phyloP scores from a whole-genome alignment of 345 rosid genomes.

The Kandelia obovata region DNA sequence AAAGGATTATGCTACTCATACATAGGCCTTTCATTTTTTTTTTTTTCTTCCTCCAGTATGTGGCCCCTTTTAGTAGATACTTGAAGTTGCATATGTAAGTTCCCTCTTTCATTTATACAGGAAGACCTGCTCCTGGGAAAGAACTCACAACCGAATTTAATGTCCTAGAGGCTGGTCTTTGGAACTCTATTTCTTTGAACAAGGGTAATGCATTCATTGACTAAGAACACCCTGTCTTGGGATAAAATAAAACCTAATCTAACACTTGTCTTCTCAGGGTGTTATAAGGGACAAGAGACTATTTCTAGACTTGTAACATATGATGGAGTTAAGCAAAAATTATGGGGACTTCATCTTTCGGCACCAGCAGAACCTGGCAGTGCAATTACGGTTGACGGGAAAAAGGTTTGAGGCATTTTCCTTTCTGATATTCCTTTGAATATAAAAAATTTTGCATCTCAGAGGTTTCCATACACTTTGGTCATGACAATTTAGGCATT shows the following conservation, averaged over 20 bases:
- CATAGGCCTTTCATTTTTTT: too few relatives aligned
- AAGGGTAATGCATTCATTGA: constrained; percentile 49
- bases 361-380: constrained; percentile 76
- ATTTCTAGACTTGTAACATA: constrained; percentile 80
- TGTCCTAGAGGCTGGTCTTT: constrained; percentile 84
- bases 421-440: not conserved
- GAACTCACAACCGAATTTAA: constrained; percentile 83
- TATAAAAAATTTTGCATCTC: not conserved
- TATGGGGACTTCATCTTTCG: constrained; percentile 70
- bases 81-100: not conserved
- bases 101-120: constrained; percentile 39
- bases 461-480: not conserved
- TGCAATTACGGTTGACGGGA: constrained; percentile 54
- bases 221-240: not conserved
- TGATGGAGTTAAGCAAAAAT: constrained; percentile 77
- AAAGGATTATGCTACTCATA: too few relatives aligned
- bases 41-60: not conserved
- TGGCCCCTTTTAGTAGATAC: not conserved
- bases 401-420: constrained; percentile 42
- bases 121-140: constrained; percentile 82
- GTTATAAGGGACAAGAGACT: constrained; percentile 94
- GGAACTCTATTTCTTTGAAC: constrained; percentile 77
- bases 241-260: not conserved
- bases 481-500: not conserved
- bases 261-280: constrained; percentile 42